phyloP scores from a whole-genome alignment of 305 asterid species.

The Solanum aculeatissimum region DNA sequence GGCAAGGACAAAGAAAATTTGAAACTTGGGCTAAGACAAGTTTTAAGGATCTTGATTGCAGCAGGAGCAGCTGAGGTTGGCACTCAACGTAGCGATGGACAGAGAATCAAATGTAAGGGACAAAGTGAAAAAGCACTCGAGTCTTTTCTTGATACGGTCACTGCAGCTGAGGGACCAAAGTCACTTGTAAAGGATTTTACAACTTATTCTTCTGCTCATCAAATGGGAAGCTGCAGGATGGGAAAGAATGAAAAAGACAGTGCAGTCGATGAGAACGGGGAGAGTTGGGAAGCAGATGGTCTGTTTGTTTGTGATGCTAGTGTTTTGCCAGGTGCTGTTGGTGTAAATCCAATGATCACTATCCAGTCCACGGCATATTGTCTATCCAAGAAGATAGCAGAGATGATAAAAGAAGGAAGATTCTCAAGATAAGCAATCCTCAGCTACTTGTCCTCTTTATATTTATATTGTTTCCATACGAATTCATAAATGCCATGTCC shows the following conservation, averaged over 20 bases:
- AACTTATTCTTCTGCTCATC: slow-evolving; percentile 68
- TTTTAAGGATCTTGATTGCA: slow-evolving; percentile 49
- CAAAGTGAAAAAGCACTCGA: slow-evolving; percentile 28
- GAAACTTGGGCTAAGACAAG: slow-evolving; percentile 32
- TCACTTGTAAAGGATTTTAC: slow-evolving; percentile 45
- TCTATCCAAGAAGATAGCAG: slow-evolving; percentile 43
- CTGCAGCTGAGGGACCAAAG: slow-evolving; percentile 52
- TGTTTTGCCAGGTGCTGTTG: slow-evolving; percentile 69
- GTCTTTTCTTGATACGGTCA: slow-evolving; percentile 42
- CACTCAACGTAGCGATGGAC: slow-evolving; percentile 69
- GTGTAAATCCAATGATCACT: slow-evolving; percentile 95
- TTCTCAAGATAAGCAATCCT: not conserved
- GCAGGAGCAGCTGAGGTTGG: slow-evolving; percentile 92
- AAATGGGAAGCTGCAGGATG: slow-evolving; percentile 80
- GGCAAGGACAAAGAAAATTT: slow-evolving; percentile 48
- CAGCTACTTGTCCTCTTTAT: not conserved
- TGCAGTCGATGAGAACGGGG: slow-evolving; percentile 77
- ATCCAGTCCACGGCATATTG: slow-evolving; percentile 65
- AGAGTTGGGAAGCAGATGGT: slow-evolving; percentile 87
- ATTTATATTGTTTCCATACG: not conserved
- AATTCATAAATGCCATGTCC: not conserved
- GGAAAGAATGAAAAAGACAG: slow-evolving; percentile 43
- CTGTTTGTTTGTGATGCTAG: slow-evolving; percentile 80
- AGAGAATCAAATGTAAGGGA: slow-evolving; percentile 42
- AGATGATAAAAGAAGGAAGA: slow-evolving; percentile 18